Evolutionary conservation across 805 yeast genomes (phyloP), one percentile per base, ranked within the genome.

Genomic region (Saccharomycopsis capsularis): DNA sequence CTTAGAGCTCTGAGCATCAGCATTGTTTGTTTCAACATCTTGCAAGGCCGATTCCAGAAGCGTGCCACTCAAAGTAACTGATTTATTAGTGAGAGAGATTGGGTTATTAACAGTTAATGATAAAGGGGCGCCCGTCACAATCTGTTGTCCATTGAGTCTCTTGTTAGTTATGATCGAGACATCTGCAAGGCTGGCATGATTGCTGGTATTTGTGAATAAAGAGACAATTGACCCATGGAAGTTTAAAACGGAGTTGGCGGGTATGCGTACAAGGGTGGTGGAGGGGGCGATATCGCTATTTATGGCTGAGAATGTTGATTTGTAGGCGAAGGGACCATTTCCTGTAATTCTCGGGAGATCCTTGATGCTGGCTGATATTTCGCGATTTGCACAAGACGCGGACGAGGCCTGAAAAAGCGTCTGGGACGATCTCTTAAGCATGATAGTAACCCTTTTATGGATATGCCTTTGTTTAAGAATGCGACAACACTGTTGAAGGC

Each of bases 331-430:
- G 19, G 51, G 54, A 3, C 54, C 54, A 39, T 46, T 50, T 16
- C 54, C 54, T 11, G 54, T 50, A 11, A 41, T 34, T 39, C 34
- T 46, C 11, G 54, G 54, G 6, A 50, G 41, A 18, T n/a, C 38
- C n/a, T 46, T 50, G n/a, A n/a, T n/a, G n/a, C n/a, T n/a, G n/a
- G n/a, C n/a, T n/a, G n/a, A n/a, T n/a, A n/a, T n/a, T n/a, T n/a
- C n/a, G n/a, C n/a, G n/a, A n/a, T n/a, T n/a, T n/a, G n/a, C n/a
- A n/a, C n/a, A n/a, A n/a, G n/a, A n/a, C n/a, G n/a, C n/a, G n/a
- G n/a, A n/a, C n/a, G n/a, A n/a, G n/a, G n/a, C n/a, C n/a, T n/a
- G n/a, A n/a, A n/a, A n/a, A n/a, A n/a, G n/a, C n/a, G n/a, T n/a
- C n/a, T n/a, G n/a, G n/a, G n/a, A n/a, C n/a, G n/a, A n/a, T n/a